Conservation (phyloP, 1,139 yeast species). For the Saccharomyces hybrid region DNA sequence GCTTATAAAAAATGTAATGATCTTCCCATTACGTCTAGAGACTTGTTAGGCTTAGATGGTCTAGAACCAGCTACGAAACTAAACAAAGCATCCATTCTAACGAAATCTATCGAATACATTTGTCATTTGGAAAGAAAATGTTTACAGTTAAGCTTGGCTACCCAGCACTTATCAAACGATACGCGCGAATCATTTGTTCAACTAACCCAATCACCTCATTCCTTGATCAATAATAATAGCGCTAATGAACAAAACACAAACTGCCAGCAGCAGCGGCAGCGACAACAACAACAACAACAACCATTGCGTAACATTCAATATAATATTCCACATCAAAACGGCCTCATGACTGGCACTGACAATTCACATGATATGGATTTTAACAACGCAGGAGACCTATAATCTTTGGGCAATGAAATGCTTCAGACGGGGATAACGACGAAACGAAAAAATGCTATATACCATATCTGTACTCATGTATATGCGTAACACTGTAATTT, state of each 20-base stretch:
- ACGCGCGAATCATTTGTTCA: background rate
- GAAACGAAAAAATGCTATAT: background rate
- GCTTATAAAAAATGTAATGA: constrained; percentile 34
- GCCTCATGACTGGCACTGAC: background rate
- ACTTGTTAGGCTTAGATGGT: constrained; percentile 55
- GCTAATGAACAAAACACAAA: background rate
- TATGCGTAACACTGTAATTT: background rate
- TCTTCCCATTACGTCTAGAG: constrained; percentile 31
- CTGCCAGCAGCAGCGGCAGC: constrained; percentile 8
- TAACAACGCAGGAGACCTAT: background rate
- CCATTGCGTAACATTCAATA: constrained; percentile 9
- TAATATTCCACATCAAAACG: constrained; percentile 3
- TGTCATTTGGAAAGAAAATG: constrained; percentile 72
- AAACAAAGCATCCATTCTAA: constrained; percentile 81
- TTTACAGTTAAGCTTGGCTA: constrained; percentile 5
- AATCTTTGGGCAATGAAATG: background rate
- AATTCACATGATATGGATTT: background rate
- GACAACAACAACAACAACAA: constrained; percentile 11
- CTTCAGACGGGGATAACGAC: background rate
- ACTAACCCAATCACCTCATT: background rate
- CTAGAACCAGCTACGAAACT: constrained; percentile 79
- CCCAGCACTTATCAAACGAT: background rate
- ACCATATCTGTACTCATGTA: background rate
- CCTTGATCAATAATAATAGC: background rate
- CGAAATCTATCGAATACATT: constrained; percentile 88